These are phyloP conservation scores for Serpula lacrymans DNA, from an alignment of 768 basidiomycete species.

Conservation along the genomic window DNA sequence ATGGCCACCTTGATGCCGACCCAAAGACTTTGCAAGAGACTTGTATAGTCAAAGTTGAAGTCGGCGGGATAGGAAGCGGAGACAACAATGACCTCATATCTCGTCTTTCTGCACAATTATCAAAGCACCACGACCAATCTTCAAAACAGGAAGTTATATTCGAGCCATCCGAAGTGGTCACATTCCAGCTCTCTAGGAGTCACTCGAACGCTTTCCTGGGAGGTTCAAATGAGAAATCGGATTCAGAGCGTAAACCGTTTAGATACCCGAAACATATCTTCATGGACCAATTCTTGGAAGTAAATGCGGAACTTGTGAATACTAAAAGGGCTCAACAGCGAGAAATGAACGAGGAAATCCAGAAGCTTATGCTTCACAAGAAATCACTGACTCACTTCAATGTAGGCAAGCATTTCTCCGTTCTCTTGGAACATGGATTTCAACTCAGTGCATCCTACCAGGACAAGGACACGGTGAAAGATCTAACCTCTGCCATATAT, in stretches of 20 bases:
- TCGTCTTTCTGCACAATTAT: constrained; percentile 37
- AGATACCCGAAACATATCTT: constrained; percentile 63
- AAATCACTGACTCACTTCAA: constrained; percentile 49
- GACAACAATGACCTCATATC: constrained; percentile 57
- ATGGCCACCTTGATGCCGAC: constrained; percentile 35
- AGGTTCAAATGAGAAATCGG: constrained; percentile 11
- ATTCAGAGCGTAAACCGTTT: constrained; percentile 39
- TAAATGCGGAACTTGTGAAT: constrained; percentile 46
- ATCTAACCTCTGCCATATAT: constrained; percentile 57
- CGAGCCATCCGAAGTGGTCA: constrained; percentile 59
- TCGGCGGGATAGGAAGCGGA: constrained; percentile 30
- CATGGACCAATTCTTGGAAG: constrained; percentile 67
- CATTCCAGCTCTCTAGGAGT: constrained; percentile 46
- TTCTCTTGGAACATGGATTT: neutral
- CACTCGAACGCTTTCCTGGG: constrained; percentile 15
- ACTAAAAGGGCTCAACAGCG: constrained; percentile 31
- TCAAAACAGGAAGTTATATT: constrained; percentile 56
- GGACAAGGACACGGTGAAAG: constrained; percentile 61
- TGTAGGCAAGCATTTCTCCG: constrained; percentile 38
- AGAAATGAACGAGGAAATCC: constrained; percentile 46
- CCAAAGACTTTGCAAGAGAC: constrained; percentile 30
- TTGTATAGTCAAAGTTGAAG: constrained; percentile 51
- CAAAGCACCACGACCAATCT: constrained; percentile 19
- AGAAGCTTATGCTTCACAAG: constrained; percentile 42
- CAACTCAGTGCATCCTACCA: constrained; percentile 20